Conservation (phyloP, 495 filamentous ascomycete genomes). For the Pyrenopolyporus hunteri region DNA sequence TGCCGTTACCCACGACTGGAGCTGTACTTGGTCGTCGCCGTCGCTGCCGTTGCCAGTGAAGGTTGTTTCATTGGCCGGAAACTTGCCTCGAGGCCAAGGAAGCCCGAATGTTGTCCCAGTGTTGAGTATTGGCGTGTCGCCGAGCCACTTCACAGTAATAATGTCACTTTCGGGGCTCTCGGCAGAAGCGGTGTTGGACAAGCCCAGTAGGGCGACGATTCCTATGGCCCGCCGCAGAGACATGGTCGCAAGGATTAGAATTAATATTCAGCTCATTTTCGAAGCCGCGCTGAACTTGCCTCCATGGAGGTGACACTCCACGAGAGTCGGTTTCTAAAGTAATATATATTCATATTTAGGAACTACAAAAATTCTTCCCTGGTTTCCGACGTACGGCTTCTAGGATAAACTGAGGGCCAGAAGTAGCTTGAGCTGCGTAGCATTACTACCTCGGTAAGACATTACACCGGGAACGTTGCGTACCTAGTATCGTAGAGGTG, state of each 20-base stretch:
- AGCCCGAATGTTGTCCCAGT: constrained; percentile 51
- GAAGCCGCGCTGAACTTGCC: constrained; percentile 10
- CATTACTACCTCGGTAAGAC: constrained; percentile 33
- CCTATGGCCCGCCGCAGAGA: neutral
- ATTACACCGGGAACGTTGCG: constrained; percentile 30
- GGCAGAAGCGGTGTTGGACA: constrained; percentile 11
- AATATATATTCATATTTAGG: constrained; percentile 16
- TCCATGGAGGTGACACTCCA: neutral
- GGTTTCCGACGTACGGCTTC: constrained; percentile 12
- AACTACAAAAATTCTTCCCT: constrained; percentile 1
- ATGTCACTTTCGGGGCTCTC: constrained; percentile 16
- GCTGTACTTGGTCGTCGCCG: constrained; percentile 30
- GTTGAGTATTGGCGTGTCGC: constrained; percentile 40
- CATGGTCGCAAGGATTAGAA: constrained; percentile 1
- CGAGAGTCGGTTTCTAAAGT: neutral
- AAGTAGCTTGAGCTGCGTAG: constrained; percentile 24
- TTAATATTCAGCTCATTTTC: neutral
- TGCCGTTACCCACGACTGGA: constrained; percentile 52
- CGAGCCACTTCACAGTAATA: constrained; percentile 48
- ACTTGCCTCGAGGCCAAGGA: constrained; percentile 52
- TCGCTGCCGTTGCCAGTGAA: constrained; percentile 40
- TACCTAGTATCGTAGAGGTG: constrained; percentile 11
- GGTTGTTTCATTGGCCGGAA: constrained; percentile 37
- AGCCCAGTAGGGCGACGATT: neutral
- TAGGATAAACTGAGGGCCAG: constrained; percentile 14